phyloP scores from a whole-genome alignment of 495 filamentous ascomycete genomes.

The Paragyromitra xinjiangensis region DNA sequence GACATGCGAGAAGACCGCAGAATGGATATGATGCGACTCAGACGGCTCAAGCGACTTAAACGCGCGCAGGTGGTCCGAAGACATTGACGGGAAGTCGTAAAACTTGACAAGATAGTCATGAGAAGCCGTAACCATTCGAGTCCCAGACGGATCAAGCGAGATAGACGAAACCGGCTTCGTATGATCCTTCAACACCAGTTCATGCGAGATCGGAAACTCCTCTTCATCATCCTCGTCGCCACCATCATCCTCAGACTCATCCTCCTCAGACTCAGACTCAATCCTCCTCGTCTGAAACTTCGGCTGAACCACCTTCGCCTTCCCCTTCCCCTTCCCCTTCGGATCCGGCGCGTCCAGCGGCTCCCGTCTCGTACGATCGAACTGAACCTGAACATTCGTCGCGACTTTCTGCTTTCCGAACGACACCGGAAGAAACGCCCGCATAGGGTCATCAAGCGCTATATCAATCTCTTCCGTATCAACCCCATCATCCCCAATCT shows the following conservation, averaged over 20 bases:
- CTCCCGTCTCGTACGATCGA: slow-evolving; percentile 76
- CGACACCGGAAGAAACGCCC: slow-evolving; percentile 78
- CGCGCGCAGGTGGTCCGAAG: slow-evolving; percentile 87
- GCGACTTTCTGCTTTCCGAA: slow-evolving; percentile 85
- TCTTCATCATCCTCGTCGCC: slow-evolving; percentile 79
- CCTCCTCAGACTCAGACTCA: slow-evolving; percentile 56
- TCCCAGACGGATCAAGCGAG: slow-evolving; percentile 83
- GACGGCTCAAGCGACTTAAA: slow-evolving; percentile 92
- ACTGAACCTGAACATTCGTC: slow-evolving; percentile 78
- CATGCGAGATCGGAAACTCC: slow-evolving; percentile 92
- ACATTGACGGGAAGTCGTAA: slow-evolving; percentile 96
- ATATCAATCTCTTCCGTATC: slow-evolving; percentile 50
- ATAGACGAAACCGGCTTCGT: slow-evolving; percentile 85
- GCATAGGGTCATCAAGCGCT: slow-evolving; percentile 76
- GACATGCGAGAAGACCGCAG: slow-evolving; percentile 83
- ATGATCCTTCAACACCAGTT: slow-evolving; percentile 90
- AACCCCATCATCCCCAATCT: slow-evolving; percentile 69
- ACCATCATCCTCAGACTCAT: slow-evolving; percentile 65
- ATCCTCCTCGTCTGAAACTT: slow-evolving; percentile 60
- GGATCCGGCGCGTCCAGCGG: slow-evolving; percentile 38
- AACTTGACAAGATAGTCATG: slow-evolving; percentile 91
- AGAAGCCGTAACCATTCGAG: slow-evolving; percentile 84
- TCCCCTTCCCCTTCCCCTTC: slow-evolving; percentile 49
- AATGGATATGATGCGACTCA: slow-evolving; percentile 87
- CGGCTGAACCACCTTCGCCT: slow-evolving; percentile 53